A percentile compares a stretch with the other conserved stretches of the same genome.
Evolutionary conservation across 768 basidiomycete genomes (phyloP).

Genomic region (Mycena vitilis): DNA sequence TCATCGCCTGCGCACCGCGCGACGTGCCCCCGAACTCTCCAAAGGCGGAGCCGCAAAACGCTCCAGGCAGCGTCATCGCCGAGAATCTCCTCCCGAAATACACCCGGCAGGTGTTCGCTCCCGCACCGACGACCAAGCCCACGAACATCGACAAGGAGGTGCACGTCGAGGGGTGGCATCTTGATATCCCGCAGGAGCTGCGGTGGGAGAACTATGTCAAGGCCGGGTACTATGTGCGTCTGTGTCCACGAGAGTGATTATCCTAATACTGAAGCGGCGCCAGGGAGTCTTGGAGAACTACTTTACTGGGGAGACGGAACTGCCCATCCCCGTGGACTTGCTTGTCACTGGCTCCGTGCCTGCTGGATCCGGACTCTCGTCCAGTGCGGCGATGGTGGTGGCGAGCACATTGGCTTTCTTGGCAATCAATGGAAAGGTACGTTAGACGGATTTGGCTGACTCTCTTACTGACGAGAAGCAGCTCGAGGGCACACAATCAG

Average conservation of each 20-base stretch:
- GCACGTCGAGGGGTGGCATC: conserved; percentile 69
- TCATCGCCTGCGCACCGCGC: conserved; percentile 78
- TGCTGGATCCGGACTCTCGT: conserved; percentile 87
- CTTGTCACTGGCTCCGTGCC: conserved; percentile 88
- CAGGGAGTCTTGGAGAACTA: conserved; percentile 78
- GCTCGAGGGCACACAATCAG: conserved; percentile 39
- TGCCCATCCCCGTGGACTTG: conserved; percentile 74
- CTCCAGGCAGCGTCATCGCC: conserved; percentile 67
- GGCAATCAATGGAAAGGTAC: conserved; percentile 78
- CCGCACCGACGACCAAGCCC: conserved; percentile 49
- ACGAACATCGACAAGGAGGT: conserved; percentile 51
- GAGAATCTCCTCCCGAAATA: conserved; percentile 76
- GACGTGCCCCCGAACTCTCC: conserved; percentile 36
- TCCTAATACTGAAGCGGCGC: neutral
- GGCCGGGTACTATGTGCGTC: conserved; percentile 82
- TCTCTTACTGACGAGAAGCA: conserved; percentile 31
- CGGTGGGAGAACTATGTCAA: conserved; percentile 92
- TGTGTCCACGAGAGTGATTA: neutral
- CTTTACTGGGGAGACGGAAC: conserved; percentile 50
- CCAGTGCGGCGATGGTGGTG: conserved; percentile 92
- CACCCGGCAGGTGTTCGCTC: conserved; percentile 67
- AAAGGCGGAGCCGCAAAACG: conserved; percentile 43
- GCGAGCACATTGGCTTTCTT: conserved; percentile 86
- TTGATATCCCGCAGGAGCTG: conserved; percentile 78
- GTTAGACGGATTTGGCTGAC: conserved; percentile 15